Base-by-base conservation (phyloP, 208 protist species). In the Naegleria fowleri region DNA sequence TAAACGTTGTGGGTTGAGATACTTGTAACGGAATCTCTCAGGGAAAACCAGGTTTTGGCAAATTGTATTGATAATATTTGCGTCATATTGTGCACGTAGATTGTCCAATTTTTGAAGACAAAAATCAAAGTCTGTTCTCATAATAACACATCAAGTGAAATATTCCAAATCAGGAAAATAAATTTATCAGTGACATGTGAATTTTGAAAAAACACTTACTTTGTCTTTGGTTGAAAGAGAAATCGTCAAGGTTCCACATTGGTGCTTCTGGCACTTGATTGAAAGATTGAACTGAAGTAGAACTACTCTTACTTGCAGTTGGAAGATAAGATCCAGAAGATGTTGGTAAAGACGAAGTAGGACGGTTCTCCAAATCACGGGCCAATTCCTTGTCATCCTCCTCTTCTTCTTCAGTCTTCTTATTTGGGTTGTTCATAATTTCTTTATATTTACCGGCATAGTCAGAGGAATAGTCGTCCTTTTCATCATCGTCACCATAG, bases 121-220 rank as follows among this genome's bases (percentile, higher is more conserved):
- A 33, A 36, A 79, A 36, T 79, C 67, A 79, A 36, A 79, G 29
- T 79, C 67, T 79, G n/a, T 33, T 25, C 6, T 9, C 25, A 16
- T 75, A 1, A n/a, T 3, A 16, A 22, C 3, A 4, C 25, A n/a
- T 16, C 16, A 58, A 58, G 6, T 75, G 25, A 22, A 4, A 29
- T 0, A 22, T 16, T 75, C 13, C 13, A 75, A 75, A 75, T 48
- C 43, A 48, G 43, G 43, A 48, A 48, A 48, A 67, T 29, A 29
- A 67, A 29, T 67, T 29, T 22, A 19, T 29, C 55, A 67, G 22
- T 67, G 22, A 67, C 22, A 67, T 19, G 11, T 67, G 19, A 67
- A 67, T 67, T 67, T 67, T 67, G 55, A 67, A 22, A n/a, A 48
- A n/a, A 75, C 25, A 79, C 67, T 79, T 79, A 79, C 67, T 79